Evolutionary conservation across 768 basidiomycete species (phyloP).

Genomic region (Coprinopsis cinerea): DNA sequence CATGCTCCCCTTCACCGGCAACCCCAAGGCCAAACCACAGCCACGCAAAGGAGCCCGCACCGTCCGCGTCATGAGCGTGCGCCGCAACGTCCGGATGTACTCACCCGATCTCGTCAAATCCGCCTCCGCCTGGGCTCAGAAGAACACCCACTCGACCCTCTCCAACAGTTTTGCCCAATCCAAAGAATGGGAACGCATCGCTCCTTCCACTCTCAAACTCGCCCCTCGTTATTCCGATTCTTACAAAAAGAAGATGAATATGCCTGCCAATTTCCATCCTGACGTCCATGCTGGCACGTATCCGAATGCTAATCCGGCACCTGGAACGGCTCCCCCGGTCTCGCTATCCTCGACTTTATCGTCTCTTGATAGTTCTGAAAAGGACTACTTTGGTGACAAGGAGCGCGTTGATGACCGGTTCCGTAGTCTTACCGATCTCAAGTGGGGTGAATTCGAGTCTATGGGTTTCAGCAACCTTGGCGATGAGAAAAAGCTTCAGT

Average conservation of each 20-base stretch:
- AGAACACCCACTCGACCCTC: constrained; percentile 18
- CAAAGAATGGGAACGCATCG: constrained; percentile 75
- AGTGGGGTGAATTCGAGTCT: constrained; percentile 89
- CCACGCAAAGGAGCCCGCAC: constrained; percentile 74
- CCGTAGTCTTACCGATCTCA: constrained; percentile 75
- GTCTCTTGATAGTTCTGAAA: constrained; percentile 15
- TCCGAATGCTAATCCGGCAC: constrained; percentile 22
- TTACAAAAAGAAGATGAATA: constrained; percentile 72
- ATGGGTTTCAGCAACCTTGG: constrained; percentile 66
- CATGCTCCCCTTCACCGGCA: constrained; percentile 61
- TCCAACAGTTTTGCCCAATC: constrained; percentile 47
- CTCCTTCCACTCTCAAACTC: constrained; percentile 53
- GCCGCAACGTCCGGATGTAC: constrained; percentile 83
- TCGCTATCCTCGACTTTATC: constrained; percentile 23
- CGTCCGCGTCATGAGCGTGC: constrained; percentile 69
- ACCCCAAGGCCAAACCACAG: constrained; percentile 47
- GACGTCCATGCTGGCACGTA: constrained; percentile 31
- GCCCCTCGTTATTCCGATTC: constrained; percentile 67
- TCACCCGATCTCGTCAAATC: constrained; percentile 77
- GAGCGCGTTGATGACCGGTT: constrained; percentile 60
- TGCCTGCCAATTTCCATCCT: constrained; percentile 57
- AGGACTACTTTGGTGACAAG: constrained; percentile 36
- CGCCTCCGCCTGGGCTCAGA: constrained; percentile 42
- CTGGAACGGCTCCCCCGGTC: constrained; percentile 38
- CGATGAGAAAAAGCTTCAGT: constrained; percentile 73